phyloP scores from a whole-genome alignment of 2,329 filamentous ascomycete species.

The Capronia epimyces region DNA sequence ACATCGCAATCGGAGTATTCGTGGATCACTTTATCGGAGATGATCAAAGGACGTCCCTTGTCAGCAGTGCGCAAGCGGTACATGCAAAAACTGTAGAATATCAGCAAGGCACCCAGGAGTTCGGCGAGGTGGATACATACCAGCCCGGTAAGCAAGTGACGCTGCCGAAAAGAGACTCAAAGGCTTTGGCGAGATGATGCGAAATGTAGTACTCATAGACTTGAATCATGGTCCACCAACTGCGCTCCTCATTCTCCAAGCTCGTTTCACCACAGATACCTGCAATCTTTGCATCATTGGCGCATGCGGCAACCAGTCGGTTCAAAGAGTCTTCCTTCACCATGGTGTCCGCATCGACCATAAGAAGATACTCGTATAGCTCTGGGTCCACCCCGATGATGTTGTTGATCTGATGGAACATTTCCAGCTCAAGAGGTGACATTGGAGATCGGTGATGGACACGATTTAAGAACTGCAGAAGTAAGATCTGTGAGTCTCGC shows the following conservation, averaged over 20 bases:
- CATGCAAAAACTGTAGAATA: constrained; percentile 80
- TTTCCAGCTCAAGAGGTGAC: constrained; percentile 92
- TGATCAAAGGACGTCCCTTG: constrained; percentile 88
- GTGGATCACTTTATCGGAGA: constrained; percentile 77
- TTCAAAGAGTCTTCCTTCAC: constrained; percentile 90
- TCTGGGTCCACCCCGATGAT: constrained; percentile 97
- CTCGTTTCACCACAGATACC: constrained; percentile 97
- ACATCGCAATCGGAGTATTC: constrained; percentile 87
- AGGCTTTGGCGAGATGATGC: constrained; percentile 92
- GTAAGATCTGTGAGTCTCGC: constrained; percentile 90
- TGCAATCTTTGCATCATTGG: constrained; percentile 90
- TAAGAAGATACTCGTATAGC: constrained; percentile 92
- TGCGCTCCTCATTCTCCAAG: constrained; percentile 88
- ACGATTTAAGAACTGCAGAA: constrained; percentile 97
- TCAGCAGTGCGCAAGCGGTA: constrained; percentile 92
- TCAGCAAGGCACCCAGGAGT: constrained; percentile 34
- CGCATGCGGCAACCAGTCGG: constrained; percentile 83
- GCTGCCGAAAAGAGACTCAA: constrained; percentile 94
- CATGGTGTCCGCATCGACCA: constrained; percentile 96
- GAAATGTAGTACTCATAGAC: constrained; percentile 99
- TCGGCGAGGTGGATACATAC: constrained; percentile 52
- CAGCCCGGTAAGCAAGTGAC: constrained; percentile 98
- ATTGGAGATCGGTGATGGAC: constrained; percentile 92
- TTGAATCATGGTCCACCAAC: constrained; percentile 99
- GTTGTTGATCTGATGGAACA: constrained; percentile 99